Evolutionary conservation across 2,329 filamentous ascomycete genomes (phyloP), one percentile per base, ranked within the genome.

Genomic region (Fusarium decemcellulare): DNA sequence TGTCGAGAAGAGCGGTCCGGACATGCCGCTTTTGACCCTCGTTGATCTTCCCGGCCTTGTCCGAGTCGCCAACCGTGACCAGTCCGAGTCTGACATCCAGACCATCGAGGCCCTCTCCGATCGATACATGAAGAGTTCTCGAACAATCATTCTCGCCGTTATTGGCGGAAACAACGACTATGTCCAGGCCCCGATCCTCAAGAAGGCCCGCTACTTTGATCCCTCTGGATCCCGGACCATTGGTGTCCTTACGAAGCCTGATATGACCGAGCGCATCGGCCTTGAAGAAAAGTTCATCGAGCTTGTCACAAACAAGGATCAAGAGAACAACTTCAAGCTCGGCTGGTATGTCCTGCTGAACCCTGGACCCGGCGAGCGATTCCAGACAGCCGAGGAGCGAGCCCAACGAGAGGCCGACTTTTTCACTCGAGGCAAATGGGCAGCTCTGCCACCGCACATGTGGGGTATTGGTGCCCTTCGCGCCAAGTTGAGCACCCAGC

Each of bases 41-140:
- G 87, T 91, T 8, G 89, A 91, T 75, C 80, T 91, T 36, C 89
- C 88, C 0, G 88, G 89, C 2, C 78, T 91, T 2, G 85, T 90
- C 30, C 81, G 83, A 34, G 85, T 87, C 9, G 83, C 83, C 68
- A 88, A 85, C 65, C 80, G 82, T 32, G 82, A 86, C 57, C 86
- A 89, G 72, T 86, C 85, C 2, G 80, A 83, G 32, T 78, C 82
- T 23, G 87, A 89, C 44, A 86, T 86, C 58, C 78, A 82, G 63
- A 84, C 86, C 3, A 87, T 89, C 51, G 83, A 86, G 32, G 68
- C 80, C 0, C 77, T 90, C 2, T 86, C 84, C 11, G 84, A 87
- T 8, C 81, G 81, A 30, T 88, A 88, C 76, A 87, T 87, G 85
- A 86, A 85, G 79, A 85, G 85, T 64, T 79, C 84, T 0, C 82